These are phyloP conservation scores for Eustoma russellianum DNA, from an alignment of 257 asterid species.

Conservation along the genomic window DNA sequence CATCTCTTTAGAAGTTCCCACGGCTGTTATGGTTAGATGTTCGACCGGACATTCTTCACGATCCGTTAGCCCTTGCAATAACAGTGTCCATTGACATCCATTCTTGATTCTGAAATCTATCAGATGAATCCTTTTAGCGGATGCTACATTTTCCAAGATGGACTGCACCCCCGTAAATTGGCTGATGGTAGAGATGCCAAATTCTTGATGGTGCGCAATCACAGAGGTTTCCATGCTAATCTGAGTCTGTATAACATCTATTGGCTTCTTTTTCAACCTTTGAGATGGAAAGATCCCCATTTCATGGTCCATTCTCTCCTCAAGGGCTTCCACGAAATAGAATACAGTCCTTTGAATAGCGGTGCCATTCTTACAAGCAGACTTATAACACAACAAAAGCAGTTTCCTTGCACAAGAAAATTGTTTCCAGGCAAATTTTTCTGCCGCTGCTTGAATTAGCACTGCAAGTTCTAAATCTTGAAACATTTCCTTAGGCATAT, in stretches of 20 bases:
- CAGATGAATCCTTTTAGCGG: constrained; percentile 34
- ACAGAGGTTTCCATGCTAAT: constrained; percentile 32
- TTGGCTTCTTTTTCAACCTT: constrained; percentile 7
- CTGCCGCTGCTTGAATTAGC: constrained; percentile 43
- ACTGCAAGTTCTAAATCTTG: constrained; percentile 40
- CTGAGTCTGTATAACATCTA: constrained; percentile 13
- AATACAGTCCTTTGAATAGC: constrained; percentile 47
- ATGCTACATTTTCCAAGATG: constrained; percentile 30
- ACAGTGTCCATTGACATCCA: constrained; percentile 50
- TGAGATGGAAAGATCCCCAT: constrained; percentile 16
- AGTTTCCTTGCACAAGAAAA: constrained; percentile 29
- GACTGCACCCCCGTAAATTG: constrained; percentile 53
- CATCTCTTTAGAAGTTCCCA: constrained; percentile 20
- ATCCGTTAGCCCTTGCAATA: constrained; percentile 53
- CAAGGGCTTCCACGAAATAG: constrained; percentile 25
- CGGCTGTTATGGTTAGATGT: constrained; percentile 32
- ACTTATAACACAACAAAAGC: constrained; percentile 27
- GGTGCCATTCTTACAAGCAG: constrained; percentile 31
- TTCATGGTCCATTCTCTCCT: constrained; percentile 20
- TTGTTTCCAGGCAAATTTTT: constrained; percentile 21
- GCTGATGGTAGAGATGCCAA: constrained; percentile 41
- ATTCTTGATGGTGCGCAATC: constrained; percentile 35
- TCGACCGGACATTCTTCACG: constrained; percentile 17
- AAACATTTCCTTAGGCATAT: constrained; percentile 3
- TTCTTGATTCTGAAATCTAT: constrained; percentile 59